A percentile compares a stretch with the other conserved stretches of the same genome.
Conservation (phyloP, 192 early-diverging fungal species). For the Backusella sp. region DNA sequence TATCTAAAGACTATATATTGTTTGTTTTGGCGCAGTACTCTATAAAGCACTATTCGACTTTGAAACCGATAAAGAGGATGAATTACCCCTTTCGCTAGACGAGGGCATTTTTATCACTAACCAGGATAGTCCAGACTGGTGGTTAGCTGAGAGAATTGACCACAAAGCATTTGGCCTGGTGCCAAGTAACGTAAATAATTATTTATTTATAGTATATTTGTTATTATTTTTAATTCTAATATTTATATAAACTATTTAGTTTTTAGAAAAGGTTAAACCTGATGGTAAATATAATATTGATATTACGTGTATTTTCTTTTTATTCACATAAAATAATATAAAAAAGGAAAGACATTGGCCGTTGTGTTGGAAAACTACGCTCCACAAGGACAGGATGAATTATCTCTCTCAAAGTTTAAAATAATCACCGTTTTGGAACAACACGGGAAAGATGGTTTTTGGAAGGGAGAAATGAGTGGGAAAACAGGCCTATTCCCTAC, state of each 20-base stretch:
- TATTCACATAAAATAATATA: background rate
- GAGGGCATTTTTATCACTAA: constrained; percentile 56
- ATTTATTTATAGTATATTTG: background rate
- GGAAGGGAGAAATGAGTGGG: constrained; percentile 64
- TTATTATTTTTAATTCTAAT: background rate
- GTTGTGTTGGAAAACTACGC: constrained; percentile 67
- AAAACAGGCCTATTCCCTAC: constrained; percentile 65
- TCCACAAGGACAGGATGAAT: constrained; percentile 57
- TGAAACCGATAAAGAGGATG: constrained; percentile 63
- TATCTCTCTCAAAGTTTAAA: constrained; percentile 60
- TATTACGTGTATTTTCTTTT: background rate
- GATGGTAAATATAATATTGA: background rate
- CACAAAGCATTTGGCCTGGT: constrained; percentile 37
- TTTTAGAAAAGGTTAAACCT: constrained; percentile 16
- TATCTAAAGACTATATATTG: background rate
- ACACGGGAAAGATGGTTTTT: constrained; percentile 62
- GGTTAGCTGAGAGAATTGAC: constrained; percentile 42
- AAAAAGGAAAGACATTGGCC: constrained; percentile 39
- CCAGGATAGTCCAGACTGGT: constrained; percentile 51
- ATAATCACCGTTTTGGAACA: constrained; percentile 66
- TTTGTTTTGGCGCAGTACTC: background rate
- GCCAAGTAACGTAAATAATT: constrained; percentile 43
- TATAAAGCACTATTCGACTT: constrained; percentile 44
- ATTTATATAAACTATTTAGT: constrained; percentile 6
- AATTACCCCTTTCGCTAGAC: constrained; percentile 54